These are phyloP conservation scores for Centaurea solstitialis DNA, from an alignment of 129 eudicot species.

Conservation along the genomic window DNA sequence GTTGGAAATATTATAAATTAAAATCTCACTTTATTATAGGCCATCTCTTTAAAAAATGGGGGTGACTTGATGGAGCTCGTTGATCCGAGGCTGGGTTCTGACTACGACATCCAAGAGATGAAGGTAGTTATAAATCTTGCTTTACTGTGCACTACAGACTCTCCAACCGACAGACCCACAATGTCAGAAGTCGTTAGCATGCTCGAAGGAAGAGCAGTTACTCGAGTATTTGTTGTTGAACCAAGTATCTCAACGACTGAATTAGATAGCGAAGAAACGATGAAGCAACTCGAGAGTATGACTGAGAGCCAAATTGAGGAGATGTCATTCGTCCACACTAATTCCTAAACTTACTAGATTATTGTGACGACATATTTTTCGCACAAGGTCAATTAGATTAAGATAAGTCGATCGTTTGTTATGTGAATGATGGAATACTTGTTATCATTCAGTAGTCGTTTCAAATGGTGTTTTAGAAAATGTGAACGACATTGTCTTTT, in stretches of 20 bases:
- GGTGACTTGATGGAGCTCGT: constrained; percentile 51
- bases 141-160: constrained; percentile 40
- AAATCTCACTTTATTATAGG: constrained; percentile 26
- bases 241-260: constrained; percentile 14
- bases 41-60: constrained; percentile 32
- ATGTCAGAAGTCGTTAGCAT: constrained; percentile 74
- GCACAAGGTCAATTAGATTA: not conserved
- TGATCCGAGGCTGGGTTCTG: constrained; percentile 45
- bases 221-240: constrained; percentile 17
- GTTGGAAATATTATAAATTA: not conserved
- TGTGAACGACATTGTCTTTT: too few relatives aligned
- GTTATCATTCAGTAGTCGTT: not conserved
- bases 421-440: not conserved
- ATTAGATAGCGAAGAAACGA: constrained; percentile 9
- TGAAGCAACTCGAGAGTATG: constrained; percentile 12
- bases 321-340: constrained; percentile 38
- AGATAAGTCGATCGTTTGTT: not conserved
- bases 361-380: not conserved
- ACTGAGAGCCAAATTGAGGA: constrained; percentile 22
- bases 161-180: constrained; percentile 44
- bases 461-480: not conserved
- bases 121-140: constrained; percentile 42
- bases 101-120: constrained; percentile 37
- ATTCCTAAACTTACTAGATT: constrained; percentile 16
- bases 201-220: constrained; percentile 48